Percentiles rank a stretch among this genome's conserved stretches.
These are phyloP conservation scores for Arthrobotrys pseudoclavata DNA, from an alignment of 2,329 filamentous ascomycete species.

Conservation along the genomic window DNA sequence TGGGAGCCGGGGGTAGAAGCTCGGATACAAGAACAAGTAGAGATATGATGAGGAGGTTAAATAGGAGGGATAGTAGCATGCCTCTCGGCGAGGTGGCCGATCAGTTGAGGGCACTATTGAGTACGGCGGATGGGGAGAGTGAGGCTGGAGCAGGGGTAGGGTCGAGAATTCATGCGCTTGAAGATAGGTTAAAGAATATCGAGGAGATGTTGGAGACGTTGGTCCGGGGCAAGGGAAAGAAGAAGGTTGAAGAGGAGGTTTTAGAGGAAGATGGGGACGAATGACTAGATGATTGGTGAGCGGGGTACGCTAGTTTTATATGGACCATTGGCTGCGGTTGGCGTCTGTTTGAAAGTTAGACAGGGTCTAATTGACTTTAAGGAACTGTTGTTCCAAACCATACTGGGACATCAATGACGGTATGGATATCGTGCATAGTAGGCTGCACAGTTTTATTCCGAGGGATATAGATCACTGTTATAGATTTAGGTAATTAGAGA, in stretches of 20 bases:
- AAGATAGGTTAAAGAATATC: slow-evolving; percentile 56
- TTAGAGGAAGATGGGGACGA: slow-evolving; percentile 30
- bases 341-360: background rate
- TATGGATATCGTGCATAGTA: background rate
- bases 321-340: background rate
- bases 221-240: slow-evolving; percentile 28
- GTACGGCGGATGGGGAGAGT: slow-evolving; percentile 54
- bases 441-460: background rate
- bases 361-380: background rate
- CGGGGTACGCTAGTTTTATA: background rate
- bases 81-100: slow-evolving; percentile 51
- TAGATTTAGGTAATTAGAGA: background rate
- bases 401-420: background rate
- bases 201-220: slow-evolving; percentile 57
- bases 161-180: slow-evolving; percentile 39
- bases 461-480: background rate
- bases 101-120: slow-evolving; percentile 47
- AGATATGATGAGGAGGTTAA: slow-evolving; percentile 26
- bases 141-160: slow-evolving; percentile 31
- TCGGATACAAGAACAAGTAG: slow-evolving; percentile 13
- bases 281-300: slow-evolving; percentile 24
- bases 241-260: slow-evolving; percentile 35
- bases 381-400: background rate
- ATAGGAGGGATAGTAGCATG: slow-evolving; percentile 55
- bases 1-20: slow-evolving; percentile 15